Percentiles rank a stretch among this genome's conserved stretches.
Conservation (phyloP, 148 eudicot genomes). For the Camellia granthamiana region DNA sequence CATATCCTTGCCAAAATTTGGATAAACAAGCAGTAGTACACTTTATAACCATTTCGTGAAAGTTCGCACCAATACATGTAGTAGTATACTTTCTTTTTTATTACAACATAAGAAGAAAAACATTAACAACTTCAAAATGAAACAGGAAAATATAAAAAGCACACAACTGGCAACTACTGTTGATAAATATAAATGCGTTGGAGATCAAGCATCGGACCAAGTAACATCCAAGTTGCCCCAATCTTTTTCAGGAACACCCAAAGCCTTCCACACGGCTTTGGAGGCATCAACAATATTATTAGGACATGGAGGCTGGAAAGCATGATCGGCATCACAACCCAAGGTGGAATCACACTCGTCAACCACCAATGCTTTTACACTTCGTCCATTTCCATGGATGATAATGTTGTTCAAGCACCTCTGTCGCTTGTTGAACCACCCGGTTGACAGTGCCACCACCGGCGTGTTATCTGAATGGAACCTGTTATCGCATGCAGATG, state of each 20-base stretch:
- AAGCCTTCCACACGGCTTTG: slow-evolving; percentile 42
- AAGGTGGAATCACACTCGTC: slow-evolving; percentile 14
- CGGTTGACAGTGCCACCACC: slow-evolving; percentile 9
- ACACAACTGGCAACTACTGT: too few species aligned
- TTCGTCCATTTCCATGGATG: slow-evolving; percentile 1
- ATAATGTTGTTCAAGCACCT: slow-evolving; percentile 7
- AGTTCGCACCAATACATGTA: too few species aligned
- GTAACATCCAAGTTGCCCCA: slow-evolving; percentile 25
- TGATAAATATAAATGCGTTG: not conserved
- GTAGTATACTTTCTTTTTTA: too few species aligned
- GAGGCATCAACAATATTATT: slow-evolving; percentile 41
- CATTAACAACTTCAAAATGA: too few species aligned
- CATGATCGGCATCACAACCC: slow-evolving; percentile 11
- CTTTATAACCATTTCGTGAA: too few species aligned
- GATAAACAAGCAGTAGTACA: too few species aligned
- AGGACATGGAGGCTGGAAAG: slow-evolving; percentile 11
- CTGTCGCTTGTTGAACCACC: not conserved
- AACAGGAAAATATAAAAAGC: too few species aligned
- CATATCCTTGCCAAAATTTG: too few species aligned
- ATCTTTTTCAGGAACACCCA: slow-evolving; percentile 25
- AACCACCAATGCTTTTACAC: slow-evolving; percentile 1
- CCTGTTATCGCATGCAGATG: not conserved
- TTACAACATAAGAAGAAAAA: too few species aligned
- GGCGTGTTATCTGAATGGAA: not conserved
- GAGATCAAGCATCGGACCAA: too few species aligned